Evolutionary conservation across 768 basidiomycete species (phyloP).

Genomic region (Mycena albidolilacea): DNA sequence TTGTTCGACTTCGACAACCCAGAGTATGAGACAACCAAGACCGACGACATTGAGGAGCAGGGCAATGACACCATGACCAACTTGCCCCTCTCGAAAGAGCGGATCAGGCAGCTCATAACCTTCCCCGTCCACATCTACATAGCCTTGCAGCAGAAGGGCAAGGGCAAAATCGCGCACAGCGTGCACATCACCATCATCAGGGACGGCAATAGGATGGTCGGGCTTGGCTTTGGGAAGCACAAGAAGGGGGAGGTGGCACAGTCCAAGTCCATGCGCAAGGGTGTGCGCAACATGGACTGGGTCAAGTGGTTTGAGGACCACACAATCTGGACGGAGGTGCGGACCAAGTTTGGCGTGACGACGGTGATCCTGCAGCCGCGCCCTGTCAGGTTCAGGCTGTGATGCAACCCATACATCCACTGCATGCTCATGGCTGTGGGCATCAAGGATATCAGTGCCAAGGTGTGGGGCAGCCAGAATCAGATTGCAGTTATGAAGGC

Average conservation of each 20-base stretch:
- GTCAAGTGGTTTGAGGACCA: constrained; percentile 95
- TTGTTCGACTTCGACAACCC: constrained; percentile 48
- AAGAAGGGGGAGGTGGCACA: constrained; percentile 66
- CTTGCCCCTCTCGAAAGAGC: constrained; percentile 42
- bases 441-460: constrained; percentile 94
- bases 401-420: constrained; percentile 91
- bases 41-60: constrained; percentile 50
- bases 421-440: constrained; percentile 93
- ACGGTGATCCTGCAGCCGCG: constrained; percentile 85
- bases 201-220: constrained; percentile 87
- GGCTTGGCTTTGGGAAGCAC: constrained; percentile 87
- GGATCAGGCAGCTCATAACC: constrained; percentile 51
- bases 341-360: constrained; percentile 88
- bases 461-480: constrained; percentile 95
- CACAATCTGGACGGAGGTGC: constrained; percentile 93
- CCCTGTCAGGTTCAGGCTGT: constrained; percentile 92
- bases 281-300: constrained; percentile 90
- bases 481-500: constrained; percentile 90
- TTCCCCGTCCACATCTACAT: constrained; percentile 65
- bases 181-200: constrained; percentile 82
- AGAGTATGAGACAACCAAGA: constrained; percentile 44
- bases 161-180: constrained; percentile 85
- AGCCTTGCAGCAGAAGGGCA: constrained; percentile 92
- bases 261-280: constrained; percentile 73
- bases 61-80: constrained; percentile 49